Percentiles rank a stretch among this genome's conserved stretches.
Conservation (phyloP, 495 filamentous ascomycete species). For the Penicillium atrosanguineum region DNA sequence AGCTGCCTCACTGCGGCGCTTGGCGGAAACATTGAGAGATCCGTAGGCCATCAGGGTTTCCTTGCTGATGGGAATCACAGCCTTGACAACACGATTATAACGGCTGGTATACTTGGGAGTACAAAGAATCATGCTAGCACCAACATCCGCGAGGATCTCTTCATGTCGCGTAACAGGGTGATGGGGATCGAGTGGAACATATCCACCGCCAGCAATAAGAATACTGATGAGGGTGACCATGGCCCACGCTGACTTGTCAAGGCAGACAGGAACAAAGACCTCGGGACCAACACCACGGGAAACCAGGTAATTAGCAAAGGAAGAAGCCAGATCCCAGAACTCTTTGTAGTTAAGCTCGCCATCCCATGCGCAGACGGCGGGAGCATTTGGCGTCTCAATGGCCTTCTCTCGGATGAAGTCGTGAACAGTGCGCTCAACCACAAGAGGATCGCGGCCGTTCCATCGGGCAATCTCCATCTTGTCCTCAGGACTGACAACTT, state of each 20-base stretch:
- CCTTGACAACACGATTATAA: constrained; percentile 30
- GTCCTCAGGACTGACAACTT: constrained; percentile 34
- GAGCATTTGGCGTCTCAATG: constrained; percentile 28
- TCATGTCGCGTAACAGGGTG: constrained; percentile 49
- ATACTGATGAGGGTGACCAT: constrained; percentile 52
- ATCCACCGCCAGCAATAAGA: constrained; percentile 56
- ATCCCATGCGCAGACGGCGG: constrained; percentile 45
- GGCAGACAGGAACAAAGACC: constrained; percentile 52
- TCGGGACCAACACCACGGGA: constrained; percentile 49
- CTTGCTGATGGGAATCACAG: constrained; percentile 37
- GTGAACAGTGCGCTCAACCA: constrained; percentile 47
- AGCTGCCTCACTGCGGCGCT: constrained; percentile 2
- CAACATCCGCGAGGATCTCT: constrained; percentile 40
- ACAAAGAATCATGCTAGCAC: constrained; percentile 39
- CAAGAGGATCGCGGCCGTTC: constrained; percentile 27
- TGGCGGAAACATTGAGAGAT: constrained; percentile 11
- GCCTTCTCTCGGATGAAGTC: constrained; percentile 34
- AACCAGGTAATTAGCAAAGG: constrained; percentile 36
- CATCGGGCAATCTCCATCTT: constrained; percentile 31
- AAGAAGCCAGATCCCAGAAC: constrained; percentile 33
- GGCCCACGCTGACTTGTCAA: constrained; percentile 56
- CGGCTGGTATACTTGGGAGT: constrained; percentile 31
- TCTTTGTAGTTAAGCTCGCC: constrained; percentile 42
- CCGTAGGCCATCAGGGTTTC: constrained; percentile 35
- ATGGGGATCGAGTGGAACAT: constrained; percentile 57